phyloP scores from a whole-genome alignment of 768 basidiomycete genomes.

The Omphalotus guepiniiformis region DNA sequence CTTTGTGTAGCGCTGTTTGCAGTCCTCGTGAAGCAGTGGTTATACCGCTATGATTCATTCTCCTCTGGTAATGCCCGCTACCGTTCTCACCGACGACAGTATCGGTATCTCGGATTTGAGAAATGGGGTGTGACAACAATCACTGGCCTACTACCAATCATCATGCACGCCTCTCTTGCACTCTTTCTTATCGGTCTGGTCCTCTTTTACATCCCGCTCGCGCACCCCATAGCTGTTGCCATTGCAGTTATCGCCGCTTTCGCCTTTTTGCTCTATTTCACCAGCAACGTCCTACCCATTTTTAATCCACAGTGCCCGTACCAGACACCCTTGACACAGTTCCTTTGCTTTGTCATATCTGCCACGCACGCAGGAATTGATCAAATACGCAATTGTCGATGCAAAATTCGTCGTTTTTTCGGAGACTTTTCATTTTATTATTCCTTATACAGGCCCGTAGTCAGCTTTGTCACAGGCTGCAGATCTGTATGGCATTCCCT shows the following conservation, averaged over 20 bases:
- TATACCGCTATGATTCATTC: neutral
- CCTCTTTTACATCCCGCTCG: conserved; percentile 9
- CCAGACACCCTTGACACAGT: conserved; percentile 7
- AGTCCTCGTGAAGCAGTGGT: conserved; percentile 9
- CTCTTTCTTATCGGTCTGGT: conserved; percentile 15
- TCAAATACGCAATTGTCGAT: no score
- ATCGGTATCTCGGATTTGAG: conserved; percentile 6
- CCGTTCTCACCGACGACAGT: conserved; percentile 4
- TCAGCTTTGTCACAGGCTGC: no score
- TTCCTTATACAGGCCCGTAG: no score
- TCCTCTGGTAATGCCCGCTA: conserved; percentile 7
- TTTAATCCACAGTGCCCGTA: conserved; percentile 12
- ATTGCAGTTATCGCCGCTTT: neutral
- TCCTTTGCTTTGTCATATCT: neutral
- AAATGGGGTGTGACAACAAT: conserved; percentile 8
- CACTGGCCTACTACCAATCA: conserved; percentile 13
- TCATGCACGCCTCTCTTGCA: conserved; percentile 14
- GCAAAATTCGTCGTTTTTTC: no score
- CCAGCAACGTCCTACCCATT: conserved; percentile 9
- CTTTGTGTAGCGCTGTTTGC: conserved; percentile 1
- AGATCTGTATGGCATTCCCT: no score
- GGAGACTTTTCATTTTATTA: no score
- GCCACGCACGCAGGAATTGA: neutral
- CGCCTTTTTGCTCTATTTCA: conserved; percentile 5
- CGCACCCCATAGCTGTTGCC: conserved; percentile 1